A percentile compares a stretch with the other conserved stretches of the same genome.
phyloP scores from a whole-genome alignment of 148 eudicot genomes.

The Rhododendron ovatum region DNA sequence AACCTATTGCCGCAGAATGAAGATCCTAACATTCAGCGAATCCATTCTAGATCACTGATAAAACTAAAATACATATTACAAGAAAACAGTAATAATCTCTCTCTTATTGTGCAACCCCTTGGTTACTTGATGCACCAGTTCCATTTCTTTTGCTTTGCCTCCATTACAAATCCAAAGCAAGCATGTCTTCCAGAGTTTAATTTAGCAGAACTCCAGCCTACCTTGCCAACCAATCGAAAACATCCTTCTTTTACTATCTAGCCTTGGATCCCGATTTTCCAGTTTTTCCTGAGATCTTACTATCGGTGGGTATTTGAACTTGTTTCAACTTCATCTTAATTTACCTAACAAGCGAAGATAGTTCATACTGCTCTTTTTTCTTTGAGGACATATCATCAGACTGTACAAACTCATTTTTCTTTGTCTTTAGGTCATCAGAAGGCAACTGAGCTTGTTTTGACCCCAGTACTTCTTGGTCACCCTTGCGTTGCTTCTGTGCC shows the following conservation, averaged over 20 bases:
- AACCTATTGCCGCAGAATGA: too few species aligned
- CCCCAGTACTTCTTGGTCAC: constrained; percentile 20
- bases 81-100: neutral
- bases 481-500: constrained; percentile 44
- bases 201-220: neutral
- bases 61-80: neutral
- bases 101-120: too few species aligned
- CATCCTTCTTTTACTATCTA: neutral
- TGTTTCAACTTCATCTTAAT: constrained; percentile 76
- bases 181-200: neutral
- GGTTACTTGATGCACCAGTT: too few species aligned
- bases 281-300: constrained; percentile 16
- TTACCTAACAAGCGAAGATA: constrained; percentile 66
- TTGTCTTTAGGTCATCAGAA: constrained; percentile 11
- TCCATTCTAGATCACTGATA: neutral
- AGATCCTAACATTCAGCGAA: neutral
- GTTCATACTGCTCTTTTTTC: constrained; percentile 53
- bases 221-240: neutral
- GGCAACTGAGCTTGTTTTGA: constrained; percentile 8
- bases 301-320: constrained; percentile 28
- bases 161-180: neutral
- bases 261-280: constrained; percentile 11
- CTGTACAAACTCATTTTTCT: constrained; percentile 11
- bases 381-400: constrained; percentile 17
- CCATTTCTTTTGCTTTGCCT: neutral